These are phyloP conservation scores for Boletellus ananiceps DNA, from an alignment of 768 basidiomycete species.

Conservation along the genomic window DNA sequence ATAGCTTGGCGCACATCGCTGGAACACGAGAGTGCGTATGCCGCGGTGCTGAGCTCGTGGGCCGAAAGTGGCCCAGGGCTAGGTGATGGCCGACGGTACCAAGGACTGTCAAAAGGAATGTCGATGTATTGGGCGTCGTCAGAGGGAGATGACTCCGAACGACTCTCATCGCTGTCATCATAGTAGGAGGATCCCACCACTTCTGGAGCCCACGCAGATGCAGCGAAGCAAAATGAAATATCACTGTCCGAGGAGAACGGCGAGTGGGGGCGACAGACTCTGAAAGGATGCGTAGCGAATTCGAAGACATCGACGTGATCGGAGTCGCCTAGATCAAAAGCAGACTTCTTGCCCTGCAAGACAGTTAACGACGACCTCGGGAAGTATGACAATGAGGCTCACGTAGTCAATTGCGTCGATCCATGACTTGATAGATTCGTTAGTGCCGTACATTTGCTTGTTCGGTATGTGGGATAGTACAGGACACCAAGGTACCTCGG, in stretches of 20 bases:
- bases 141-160: conserved; percentile 16
- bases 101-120: conserved; percentile 38
- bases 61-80: conserved; percentile 24
- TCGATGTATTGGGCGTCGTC: conserved; percentile 37
- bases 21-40: conserved; percentile 27
- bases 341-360: conserved; percentile 13
- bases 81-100: conserved; percentile 32
- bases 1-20: conserved; percentile 31
- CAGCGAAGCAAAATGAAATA: conserved; percentile 13
- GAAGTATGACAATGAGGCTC: conserved; percentile 1
- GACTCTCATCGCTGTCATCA: conserved; percentile 21
- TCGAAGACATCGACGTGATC: conserved; percentile 4
- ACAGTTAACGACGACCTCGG: background rate
- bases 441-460: conserved; percentile 24
- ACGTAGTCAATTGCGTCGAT: conserved; percentile 23
- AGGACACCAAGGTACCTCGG: background rate
- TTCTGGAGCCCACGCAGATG: conserved; percentile 19
- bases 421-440: conserved; percentile 25
- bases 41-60: conserved; percentile 14
- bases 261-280: conserved; percentile 10
- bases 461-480: conserved; percentile 1
- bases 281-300: conserved; percentile 20
- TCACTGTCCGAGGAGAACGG: conserved; percentile 19
- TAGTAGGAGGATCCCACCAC: conserved; percentile 10
- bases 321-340: conserved; percentile 2